These are phyloP conservation scores for Durotheca rogersii DNA, from an alignment of 495 filamentous ascomycete species.

Conservation along the genomic window DNA sequence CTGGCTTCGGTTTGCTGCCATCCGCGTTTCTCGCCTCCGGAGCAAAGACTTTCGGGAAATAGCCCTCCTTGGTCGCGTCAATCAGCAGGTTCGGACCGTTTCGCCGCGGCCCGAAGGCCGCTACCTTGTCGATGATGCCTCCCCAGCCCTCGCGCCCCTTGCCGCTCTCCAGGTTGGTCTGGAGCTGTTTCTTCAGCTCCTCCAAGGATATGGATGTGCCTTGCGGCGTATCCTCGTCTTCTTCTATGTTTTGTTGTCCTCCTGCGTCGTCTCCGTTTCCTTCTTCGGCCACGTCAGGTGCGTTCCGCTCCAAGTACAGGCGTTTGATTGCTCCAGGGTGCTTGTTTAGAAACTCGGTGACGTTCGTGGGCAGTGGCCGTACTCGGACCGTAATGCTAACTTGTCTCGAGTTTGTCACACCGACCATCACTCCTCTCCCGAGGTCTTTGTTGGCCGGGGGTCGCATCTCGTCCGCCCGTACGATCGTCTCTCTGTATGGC, in stretches of 20 bases:
- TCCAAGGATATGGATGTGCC: constrained; percentile 61
- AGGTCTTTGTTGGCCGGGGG: constrained; percentile 81
- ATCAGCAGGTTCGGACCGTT: constrained; percentile 88
- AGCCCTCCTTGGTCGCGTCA: constrained; percentile 71
- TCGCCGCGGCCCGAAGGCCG: constrained; percentile 83
- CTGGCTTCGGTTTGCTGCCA: constrained; percentile 35
- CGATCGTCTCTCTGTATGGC: constrained; percentile 91
- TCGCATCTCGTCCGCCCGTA: constrained; percentile 85
- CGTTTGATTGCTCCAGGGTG: constrained; percentile 76
- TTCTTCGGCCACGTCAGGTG: constrained; percentile 43
- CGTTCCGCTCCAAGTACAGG: constrained; percentile 67
- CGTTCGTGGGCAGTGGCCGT: constrained; percentile 70
- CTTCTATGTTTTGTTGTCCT: constrained; percentile 46
- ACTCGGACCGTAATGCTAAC: constrained; percentile 78
- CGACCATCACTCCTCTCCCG: constrained; percentile 77
- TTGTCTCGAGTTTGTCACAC: constrained; percentile 79
- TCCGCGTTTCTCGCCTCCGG: constrained; percentile 38
- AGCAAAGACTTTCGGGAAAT: constrained; percentile 71
- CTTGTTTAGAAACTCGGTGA: constrained; percentile 83
- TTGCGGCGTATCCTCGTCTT: constrained; percentile 50
- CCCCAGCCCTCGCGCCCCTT: constrained; percentile 76
- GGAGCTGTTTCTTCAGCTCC: constrained; percentile 75
- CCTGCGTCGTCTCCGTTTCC: constrained; percentile 45
- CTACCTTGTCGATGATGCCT: constrained; percentile 74
- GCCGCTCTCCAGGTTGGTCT: constrained; percentile 60